Base-by-base conservation (phyloP, 2,329 filamentous ascomycete genomes). In the Myriosclerotinia scirpicola region DNA sequence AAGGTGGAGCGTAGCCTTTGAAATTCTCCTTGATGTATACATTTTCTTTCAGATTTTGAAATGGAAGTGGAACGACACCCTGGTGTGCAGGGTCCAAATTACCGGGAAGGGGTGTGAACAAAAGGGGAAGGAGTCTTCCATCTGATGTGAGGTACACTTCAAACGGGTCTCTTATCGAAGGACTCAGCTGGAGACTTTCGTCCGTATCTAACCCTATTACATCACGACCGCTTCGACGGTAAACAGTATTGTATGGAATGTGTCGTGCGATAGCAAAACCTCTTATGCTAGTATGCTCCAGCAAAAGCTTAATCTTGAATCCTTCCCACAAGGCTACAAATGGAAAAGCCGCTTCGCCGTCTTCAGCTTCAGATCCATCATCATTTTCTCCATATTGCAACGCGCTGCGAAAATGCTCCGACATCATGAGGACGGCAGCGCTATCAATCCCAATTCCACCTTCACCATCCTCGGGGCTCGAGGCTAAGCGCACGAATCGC, bases 211-310 rank as follows among this genome's bases (percentile, higher is more conserved):
- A 34, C 5, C 17, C 22, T n/a, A 58, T n/a, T 11, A 8, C 2
- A 4, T 3, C 22, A 3, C 4, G 3, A 12, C 48, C 54, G 11
- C 15, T n/a, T 17, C 54, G 40, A 48, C 3, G 17, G 12, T 53
- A 65, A 34, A 65, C 34, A 8, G 14, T 50, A 22, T 59, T 48
- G 14, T 50, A 65, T n/a, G 44, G 63, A 48, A 65, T 58, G 30
- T 48, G 63, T 2, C 63, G 63, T 15, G 53, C 54, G 30, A 65
- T 36, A 30, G 63, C 63, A 40, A 59, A 65, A 4, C 14, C 63
- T 65, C 40, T 50, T 12, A 65, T 65, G 34, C 54, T 59, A 3
- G 4, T 15, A 30, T 40, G 44, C 40, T 65, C 63, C 44, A 36
- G 26, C 22, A 11, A n/a, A 9, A 65, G 42, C 42, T 42, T 65